Evolutionary conservation across 2,329 filamentous ascomycete species (phyloP).

Genomic region (Scortechinia acanthostroma): DNA sequence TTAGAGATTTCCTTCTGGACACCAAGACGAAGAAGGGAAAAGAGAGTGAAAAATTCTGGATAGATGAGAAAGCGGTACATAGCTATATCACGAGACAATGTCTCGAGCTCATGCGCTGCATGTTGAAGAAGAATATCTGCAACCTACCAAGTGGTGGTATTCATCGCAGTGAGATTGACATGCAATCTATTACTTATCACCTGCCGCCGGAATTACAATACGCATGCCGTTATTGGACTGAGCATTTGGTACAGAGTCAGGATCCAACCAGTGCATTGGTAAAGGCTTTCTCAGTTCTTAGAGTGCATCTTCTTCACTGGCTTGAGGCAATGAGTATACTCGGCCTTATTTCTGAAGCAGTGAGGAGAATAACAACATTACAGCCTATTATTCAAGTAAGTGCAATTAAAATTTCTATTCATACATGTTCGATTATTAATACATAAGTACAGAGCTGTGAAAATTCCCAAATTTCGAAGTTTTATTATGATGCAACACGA

Average conservation of each 20-base stretch:
- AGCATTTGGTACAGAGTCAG: background rate
- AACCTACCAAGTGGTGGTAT: constrained; percentile 7
- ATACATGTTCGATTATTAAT: background rate
- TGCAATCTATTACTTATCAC: constrained; percentile 9
- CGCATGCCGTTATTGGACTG: background rate
- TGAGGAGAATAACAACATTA: background rate
- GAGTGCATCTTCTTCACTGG: background rate
- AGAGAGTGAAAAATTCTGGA: constrained; percentile 7
- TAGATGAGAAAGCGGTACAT: constrained; percentile 9
- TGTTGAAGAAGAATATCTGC: constrained; percentile 11
- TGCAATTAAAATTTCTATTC: background rate
- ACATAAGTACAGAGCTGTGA: background rate
- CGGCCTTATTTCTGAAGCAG: background rate
- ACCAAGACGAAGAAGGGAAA: background rate
- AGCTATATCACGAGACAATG: constrained; percentile 7
- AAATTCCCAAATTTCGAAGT: background rate
- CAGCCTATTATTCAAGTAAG: background rate
- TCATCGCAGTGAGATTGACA: constrained; percentile 8
- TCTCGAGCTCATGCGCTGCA: constrained; percentile 4
- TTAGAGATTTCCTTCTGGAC: constrained; percentile 14
- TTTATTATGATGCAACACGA: background rate
- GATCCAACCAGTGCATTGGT: background rate
- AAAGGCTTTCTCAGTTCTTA: background rate
- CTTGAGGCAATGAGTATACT: background rate
- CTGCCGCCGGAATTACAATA: background rate